A percentile compares a stretch with the other conserved stretches of the same genome.
Conservation (phyloP, 2,329 filamentous ascomycete genomes). For the Hyphodiscus sp. region DNA sequence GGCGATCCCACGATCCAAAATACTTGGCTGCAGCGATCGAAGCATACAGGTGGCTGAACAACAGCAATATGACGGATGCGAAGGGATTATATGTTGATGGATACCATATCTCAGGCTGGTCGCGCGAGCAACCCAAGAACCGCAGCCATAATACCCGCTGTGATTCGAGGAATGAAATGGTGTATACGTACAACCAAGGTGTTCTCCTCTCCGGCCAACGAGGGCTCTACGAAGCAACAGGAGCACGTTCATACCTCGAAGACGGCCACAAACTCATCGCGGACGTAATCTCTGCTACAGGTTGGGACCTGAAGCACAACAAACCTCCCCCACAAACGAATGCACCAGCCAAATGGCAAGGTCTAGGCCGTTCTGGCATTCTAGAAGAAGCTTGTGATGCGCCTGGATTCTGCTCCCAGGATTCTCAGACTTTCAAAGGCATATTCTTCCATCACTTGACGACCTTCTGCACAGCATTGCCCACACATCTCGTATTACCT, state of each 20-base stretch:
- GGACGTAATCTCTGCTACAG: constrained; percentile 70
- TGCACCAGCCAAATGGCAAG: constrained; percentile 49
- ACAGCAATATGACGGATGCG: constrained; percentile 72
- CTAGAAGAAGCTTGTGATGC: constrained; percentile 82
- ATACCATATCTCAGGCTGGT: constrained; percentile 71
- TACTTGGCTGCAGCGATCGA: constrained; percentile 69
- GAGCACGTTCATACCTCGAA: constrained; percentile 60
- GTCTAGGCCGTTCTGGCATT: constrained; percentile 72
- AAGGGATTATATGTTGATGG: constrained; percentile 78
- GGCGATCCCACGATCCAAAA: constrained; percentile 41
- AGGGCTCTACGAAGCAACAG: constrained; percentile 73
- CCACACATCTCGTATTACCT: constrained; percentile 23
- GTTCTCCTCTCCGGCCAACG: constrained; percentile 78
- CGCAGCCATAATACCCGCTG: constrained; percentile 62
- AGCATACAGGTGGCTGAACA: constrained; percentile 73
- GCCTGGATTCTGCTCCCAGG: constrained; percentile 67
- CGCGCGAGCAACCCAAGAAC: constrained; percentile 35
- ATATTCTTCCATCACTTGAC: constrained; percentile 90
- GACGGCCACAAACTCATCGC: constrained; percentile 76
- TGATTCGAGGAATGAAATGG: constrained; percentile 77
- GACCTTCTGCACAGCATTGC: constrained; percentile 66
- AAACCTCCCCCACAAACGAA: not conserved
- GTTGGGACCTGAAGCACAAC: constrained; percentile 51
- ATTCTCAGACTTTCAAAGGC: constrained; percentile 87
- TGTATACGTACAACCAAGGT: constrained; percentile 95